phyloP scores from a whole-genome alignment of 2,329 filamentous ascomycete species.

The Iodosphaeria phyllophila region DNA sequence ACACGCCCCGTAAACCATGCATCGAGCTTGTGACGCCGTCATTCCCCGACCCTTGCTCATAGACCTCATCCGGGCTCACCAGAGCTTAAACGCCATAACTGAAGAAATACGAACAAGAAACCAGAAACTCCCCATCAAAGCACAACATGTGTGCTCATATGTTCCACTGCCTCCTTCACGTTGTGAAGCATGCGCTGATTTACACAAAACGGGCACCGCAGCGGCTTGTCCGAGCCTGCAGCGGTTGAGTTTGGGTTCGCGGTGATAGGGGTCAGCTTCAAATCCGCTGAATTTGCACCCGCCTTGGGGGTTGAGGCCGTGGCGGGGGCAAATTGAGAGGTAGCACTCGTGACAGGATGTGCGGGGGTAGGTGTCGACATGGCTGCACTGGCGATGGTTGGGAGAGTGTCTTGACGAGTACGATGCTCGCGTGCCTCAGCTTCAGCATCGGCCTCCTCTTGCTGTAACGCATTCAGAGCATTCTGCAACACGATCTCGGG shows the following conservation, averaged over 20 bases:
- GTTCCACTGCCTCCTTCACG: constrained; percentile 43
- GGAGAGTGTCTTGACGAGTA: constrained; percentile 25
- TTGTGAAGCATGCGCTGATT: constrained; percentile 41
- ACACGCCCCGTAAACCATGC: too few relatives aligned
- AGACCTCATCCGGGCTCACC: too few relatives aligned
- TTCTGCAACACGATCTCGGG: constrained; percentile 40
- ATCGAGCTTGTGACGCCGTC: too few relatives aligned
- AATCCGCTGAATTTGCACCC: constrained; percentile 16
- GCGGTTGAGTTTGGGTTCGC: constrained; percentile 36
- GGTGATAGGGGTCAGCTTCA: constrained; percentile 36
- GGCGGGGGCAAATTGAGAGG: constrained; percentile 4
- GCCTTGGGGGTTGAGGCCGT: constrained; percentile 10
- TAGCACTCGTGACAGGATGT: constrained; percentile 2
- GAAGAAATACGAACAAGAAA: too few relatives aligned
- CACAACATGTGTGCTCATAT: constrained; percentile 42
- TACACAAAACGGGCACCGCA: constrained; percentile 41
- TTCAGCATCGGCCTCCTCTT: constrained; percentile 38
- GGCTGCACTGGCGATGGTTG: constrained; percentile 12
- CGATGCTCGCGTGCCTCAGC: constrained; percentile 35
- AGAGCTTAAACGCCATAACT: too few relatives aligned
- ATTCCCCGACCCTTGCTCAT: too few relatives aligned
- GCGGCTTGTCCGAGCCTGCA: constrained; percentile 27
- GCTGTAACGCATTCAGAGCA: constrained; percentile 36
- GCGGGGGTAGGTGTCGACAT: constrained; percentile 6
- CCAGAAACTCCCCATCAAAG: too few relatives aligned